phyloP scores from a whole-genome alignment of 2,329 filamentous ascomycete genomes.

The Colletotrichum nymphaeae region DNA sequence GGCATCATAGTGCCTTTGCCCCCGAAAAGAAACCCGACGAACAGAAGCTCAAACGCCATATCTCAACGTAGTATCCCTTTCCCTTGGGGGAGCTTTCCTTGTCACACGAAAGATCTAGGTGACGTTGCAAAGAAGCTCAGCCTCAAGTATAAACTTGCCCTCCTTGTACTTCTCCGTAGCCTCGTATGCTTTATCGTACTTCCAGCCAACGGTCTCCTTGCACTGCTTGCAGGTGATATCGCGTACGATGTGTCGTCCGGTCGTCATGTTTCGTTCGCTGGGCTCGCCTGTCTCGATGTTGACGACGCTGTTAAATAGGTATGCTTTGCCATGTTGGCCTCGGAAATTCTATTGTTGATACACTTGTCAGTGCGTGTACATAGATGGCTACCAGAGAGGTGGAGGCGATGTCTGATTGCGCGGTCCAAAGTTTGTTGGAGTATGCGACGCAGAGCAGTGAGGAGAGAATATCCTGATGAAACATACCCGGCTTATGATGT shows the following conservation, averaged over 20 bases:
- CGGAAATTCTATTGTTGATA: slow-evolving; percentile 82
- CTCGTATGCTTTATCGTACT: slow-evolving; percentile 98
- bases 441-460: background rate
- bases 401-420: background rate
- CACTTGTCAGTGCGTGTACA: background rate
- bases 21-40: background rate
- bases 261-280: slow-evolving; percentile 98
- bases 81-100: background rate
- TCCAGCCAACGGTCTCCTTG: slow-evolving; percentile 95
- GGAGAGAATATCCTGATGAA: background rate
- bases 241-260: slow-evolving; percentile 91
- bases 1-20: background rate
- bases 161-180: slow-evolving; percentile 96
- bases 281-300: slow-evolving; percentile 87
- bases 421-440: background rate
- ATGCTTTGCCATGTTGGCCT: slow-evolving; percentile 97
- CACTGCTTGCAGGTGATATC: slow-evolving; percentile 94
- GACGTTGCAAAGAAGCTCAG: slow-evolving; percentile 87
- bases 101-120: slow-evolving; percentile 50
- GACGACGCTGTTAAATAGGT: slow-evolving; percentile 93
- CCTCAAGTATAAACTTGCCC: slow-evolving; percentile 96
- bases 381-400: background rate
- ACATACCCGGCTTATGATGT: slow-evolving; percentile 92
- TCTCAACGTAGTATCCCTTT: background rate
- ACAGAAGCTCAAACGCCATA: background rate